These are phyloP conservation scores for Sanghuangporus sanghuang DNA, from an alignment of 1,284 basidiomycete species.

Conservation along the genomic window DNA sequence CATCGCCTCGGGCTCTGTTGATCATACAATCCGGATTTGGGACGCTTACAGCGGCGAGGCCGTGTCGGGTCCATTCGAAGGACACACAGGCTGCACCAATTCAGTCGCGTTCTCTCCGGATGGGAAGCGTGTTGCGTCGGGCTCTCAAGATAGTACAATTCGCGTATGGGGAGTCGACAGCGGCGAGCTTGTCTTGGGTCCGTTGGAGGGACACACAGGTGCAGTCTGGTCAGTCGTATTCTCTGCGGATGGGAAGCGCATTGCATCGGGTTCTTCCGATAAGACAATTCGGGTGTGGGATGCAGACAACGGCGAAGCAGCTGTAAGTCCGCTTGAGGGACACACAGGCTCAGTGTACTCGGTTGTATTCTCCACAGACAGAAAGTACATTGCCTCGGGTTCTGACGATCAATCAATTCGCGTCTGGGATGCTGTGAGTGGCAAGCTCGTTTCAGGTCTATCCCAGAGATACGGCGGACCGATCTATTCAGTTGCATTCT, in stretches of 20 bases:
- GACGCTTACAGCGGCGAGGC: background rate
- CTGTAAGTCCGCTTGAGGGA: background rate
- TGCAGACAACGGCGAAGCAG: background rate
- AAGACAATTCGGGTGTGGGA: background rate
- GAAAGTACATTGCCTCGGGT: background rate
- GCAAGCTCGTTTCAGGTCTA: background rate
- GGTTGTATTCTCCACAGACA: background rate
- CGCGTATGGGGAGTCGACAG: constrained; percentile 6
- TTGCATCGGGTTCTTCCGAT: background rate
- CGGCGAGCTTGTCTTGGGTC: background rate
- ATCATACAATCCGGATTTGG: background rate
- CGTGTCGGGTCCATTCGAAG: background rate
- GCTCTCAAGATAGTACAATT: background rate
- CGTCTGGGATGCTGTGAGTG: background rate
- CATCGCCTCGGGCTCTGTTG: background rate
- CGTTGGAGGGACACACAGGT: background rate
- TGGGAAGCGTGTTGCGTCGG: constrained; percentile 3
- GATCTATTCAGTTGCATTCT: background rate
- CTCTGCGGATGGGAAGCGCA: background rate
- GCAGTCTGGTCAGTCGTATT: background rate
- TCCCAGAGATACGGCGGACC: background rate
- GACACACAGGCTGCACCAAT: background rate
- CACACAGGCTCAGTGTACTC: background rate
- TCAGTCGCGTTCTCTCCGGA: background rate
- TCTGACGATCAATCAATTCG: background rate